phyloP scores from a whole-genome alignment of 257 asterid genomes.

The Schizonepeta tenuifolia region DNA sequence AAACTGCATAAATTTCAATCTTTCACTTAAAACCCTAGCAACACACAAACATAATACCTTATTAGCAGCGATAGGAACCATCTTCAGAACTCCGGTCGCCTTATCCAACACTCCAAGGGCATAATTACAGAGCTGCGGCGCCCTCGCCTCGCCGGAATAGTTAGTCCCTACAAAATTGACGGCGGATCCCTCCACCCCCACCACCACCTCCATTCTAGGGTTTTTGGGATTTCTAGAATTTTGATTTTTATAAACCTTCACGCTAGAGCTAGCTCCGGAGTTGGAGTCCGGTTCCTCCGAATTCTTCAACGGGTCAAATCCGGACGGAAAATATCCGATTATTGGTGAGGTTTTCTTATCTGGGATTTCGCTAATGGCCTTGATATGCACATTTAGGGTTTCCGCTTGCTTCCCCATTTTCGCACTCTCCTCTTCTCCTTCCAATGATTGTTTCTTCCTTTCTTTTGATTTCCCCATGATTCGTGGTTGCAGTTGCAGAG shows the following conservation, averaged over 20 bases:
- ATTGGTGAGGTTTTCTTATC: slow-evolving; percentile 52
- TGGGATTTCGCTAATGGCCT: slow-evolving; percentile 44
- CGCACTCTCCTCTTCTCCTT: slow-evolving; percentile 11
- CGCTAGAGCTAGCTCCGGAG: slow-evolving; percentile 25
- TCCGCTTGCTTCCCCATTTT: slow-evolving; percentile 23
- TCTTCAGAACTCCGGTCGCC: slow-evolving; percentile 55
- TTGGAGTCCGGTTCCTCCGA: slow-evolving; percentile 8
- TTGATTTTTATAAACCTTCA: slow-evolving; percentile 50
- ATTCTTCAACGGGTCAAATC: slow-evolving; percentile 55
- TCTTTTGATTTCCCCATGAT: slow-evolving; percentile 47
- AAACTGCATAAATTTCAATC: background rate
- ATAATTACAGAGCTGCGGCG: slow-evolving; percentile 66
- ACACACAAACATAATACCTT: slow-evolving; percentile 39
- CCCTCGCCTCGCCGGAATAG: slow-evolving; percentile 73
- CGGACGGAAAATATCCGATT: slow-evolving; percentile 72
- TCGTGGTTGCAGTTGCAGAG: background rate
- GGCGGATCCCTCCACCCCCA: slow-evolving; percentile 50
- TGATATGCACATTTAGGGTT: slow-evolving; percentile 41
- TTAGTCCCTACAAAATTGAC: slow-evolving; percentile 75
- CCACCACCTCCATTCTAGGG: slow-evolving; percentile 68
- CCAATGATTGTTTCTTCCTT: slow-evolving; percentile 28
- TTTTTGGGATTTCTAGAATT: slow-evolving; percentile 44
- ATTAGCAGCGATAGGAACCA: slow-evolving; percentile 71
- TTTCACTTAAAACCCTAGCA: background rate
- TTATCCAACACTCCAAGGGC: slow-evolving; percentile 78